Conservation (phyloP, 2,329 filamentous ascomycete genomes). For the Pseudogymnoascus sp. region DNA sequence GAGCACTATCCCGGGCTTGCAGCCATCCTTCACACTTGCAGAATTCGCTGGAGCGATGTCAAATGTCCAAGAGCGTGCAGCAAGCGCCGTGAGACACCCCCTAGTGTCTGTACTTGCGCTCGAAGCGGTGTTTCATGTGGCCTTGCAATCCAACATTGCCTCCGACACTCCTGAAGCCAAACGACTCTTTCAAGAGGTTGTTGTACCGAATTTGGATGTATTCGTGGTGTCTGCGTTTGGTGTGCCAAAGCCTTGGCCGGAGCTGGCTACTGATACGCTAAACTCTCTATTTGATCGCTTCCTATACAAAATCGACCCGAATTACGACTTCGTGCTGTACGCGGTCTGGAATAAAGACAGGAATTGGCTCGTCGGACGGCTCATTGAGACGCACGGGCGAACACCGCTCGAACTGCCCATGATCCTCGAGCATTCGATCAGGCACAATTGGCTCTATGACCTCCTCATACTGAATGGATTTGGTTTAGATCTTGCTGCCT, state of each 20-base stretch:
- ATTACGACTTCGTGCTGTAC: conserved; percentile 83
- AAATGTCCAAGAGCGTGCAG: conserved; percentile 52
- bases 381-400: conserved; percentile 68
- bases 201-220: conserved; percentile 67
- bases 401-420: conserved; percentile 60
- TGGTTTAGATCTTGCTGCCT: conserved; percentile 76
- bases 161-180: conserved; percentile 58
- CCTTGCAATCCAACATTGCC: conserved; percentile 52
- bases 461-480: conserved; percentile 62
- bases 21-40: conserved; percentile 64
- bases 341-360: conserved; percentile 88
- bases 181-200: conserved; percentile 58
- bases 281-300: conserved; percentile 77
- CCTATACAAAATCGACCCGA: conserved; percentile 66
- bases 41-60: conserved; percentile 56
- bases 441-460: conserved; percentile 77
- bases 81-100: conserved; percentile 70
- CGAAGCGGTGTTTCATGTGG: conserved; percentile 58
- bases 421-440: conserved; percentile 72
- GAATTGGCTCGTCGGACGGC: conserved; percentile 72
- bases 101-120: conserved; percentile 83
- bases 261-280: conserved; percentile 66
- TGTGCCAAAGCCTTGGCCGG: conserved; percentile 69
- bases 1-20: conserved; percentile 73
- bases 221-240: conserved; percentile 73